Evolutionary conservation across 2,329 filamentous ascomycete genomes (phyloP), one percentile per base, ranked within the genome.

Genomic region (Beauveria sp.): DNA sequence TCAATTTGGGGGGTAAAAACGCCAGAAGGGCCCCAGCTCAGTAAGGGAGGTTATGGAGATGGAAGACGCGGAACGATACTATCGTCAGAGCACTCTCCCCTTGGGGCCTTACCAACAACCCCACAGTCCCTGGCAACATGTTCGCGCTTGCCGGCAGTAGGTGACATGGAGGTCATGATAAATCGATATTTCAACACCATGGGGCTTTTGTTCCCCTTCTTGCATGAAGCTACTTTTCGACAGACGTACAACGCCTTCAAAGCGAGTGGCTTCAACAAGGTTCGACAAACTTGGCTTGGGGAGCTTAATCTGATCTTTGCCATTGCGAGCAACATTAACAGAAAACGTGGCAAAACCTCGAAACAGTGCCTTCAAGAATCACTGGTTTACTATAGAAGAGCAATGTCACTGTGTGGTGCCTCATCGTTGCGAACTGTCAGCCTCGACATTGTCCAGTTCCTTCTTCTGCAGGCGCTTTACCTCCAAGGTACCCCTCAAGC

Each of bases 401-500:
- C 79, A 3, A 70, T 73, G 24, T 72, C 69, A 0, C 70, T 82
- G 0, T 81, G 77, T 50, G 68, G 77, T 14, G 73, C 70, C 1
- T 72, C 78, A 41, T 74, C 76, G 55, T 65, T 75, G 46, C 68
- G 71, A 20, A 73, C 71, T 2, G 72, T 76, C 2, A 81, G 73
- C 37, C 64, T 81, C 1, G 80, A 82, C 64, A 72, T 74, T 46
- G 80, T 83, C 0, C 79, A 83, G 66, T 76, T 75, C 47, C 71
- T 83, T 8, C 70, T 84, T 0, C 62, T 84, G 0, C 73, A 78
- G 64, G 75, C 75, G 5, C 78, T 80, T 53, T 84, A 83, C 61
- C 71, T 83, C 0, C 80, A 84, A 64, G 80, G 81, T 2, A 82
- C 80, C 0, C 78, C 81, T 43, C 77, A 76, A 22, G 82, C 80